Base-by-base conservation (phyloP, 2,329 filamentous ascomycete species). In the Ceratocystis huliohia region DNA sequence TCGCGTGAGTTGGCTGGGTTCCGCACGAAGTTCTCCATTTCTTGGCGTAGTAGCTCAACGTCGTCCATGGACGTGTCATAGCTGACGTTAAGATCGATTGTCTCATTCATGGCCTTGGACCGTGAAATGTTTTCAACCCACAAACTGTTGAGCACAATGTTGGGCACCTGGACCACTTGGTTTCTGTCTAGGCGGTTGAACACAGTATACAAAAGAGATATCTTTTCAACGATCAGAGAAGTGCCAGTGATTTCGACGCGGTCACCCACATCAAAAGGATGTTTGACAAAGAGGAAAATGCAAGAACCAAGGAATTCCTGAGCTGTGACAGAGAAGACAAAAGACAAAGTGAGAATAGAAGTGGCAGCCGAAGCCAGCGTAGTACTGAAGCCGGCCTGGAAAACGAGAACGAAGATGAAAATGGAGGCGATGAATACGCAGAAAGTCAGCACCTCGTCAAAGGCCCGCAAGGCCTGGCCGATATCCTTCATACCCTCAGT, bases 241-340 rank as follows among this genome's bases (percentile, higher is more conserved):
- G 76, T 74, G 17, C 80, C 80, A 64, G 74, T 78, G 69, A 97
- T 88, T 72, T 96, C 91, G 56, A 97, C 89, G 30, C 94, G 87
- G 74, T 99, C 94, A 69, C 93, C 92, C 25, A 97, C 91, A 74
- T 99, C 94, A 74, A 89, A 97, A 0, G 94, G 93, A 74, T 99
- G 94, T 80, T 99, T 99, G 79, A 97, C 91, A 72, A 99, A 99
- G 1, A 99, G 79, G 79, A 99, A 99, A 73, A 99, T 96, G 79
- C 93, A 97, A 46, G 92, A 96, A 72, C 93, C 93, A n/a, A 99
- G 84, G 69, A 99, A 88, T 76, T 99, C 94, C 76, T 96, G 92
- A 2, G 88, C 87, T 1, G 92, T 96, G 66, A 88, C 88, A 28
- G 92, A 87, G 75, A 99, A 97, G 71, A 96, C 88, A 78, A 99